Evolutionary conservation across 768 basidiomycete species (phyloP).

Genomic region (Russula foetens): DNA sequence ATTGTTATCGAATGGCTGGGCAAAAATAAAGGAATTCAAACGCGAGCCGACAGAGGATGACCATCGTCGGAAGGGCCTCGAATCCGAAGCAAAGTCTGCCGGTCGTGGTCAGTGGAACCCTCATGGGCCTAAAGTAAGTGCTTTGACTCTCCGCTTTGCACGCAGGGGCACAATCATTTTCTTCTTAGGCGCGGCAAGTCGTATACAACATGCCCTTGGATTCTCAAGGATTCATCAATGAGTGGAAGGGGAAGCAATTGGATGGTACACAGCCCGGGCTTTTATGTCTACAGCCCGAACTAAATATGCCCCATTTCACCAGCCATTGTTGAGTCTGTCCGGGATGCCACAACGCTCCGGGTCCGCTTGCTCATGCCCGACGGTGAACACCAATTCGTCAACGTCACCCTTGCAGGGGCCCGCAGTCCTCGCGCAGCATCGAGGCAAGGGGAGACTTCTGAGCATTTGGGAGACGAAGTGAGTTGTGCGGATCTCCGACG

Average conservation of each 20-base stretch:
- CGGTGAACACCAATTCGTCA: slow-evolving; percentile 84
- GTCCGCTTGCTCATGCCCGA: slow-evolving; percentile 83
- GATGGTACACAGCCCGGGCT: slow-evolving; percentile 50
- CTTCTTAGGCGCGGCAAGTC: slow-evolving; percentile 55
- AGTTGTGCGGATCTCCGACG: slow-evolving; percentile 18
- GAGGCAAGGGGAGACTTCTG: slow-evolving; percentile 69
- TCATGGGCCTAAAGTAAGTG: slow-evolving; percentile 58
- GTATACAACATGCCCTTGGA: slow-evolving; percentile 86
- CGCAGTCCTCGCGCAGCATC: slow-evolving; percentile 62
- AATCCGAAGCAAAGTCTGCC: slow-evolving; percentile 65
- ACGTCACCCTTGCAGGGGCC: slow-evolving; percentile 77
- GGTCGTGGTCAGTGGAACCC: slow-evolving; percentile 84
- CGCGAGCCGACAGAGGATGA: slow-evolving; percentile 80
- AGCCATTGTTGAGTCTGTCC: slow-evolving; percentile 92
- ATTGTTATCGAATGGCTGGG: slow-evolving; percentile 88
- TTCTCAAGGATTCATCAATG: slow-evolving; percentile 78
- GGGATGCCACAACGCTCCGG: slow-evolving; percentile 87
- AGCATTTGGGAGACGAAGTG: slow-evolving; percentile 88
- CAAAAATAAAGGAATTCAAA: slow-evolving; percentile 80
- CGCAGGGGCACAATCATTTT: slow-evolving; percentile 5
- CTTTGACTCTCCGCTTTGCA: not conserved
- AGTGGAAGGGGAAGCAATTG: slow-evolving; percentile 87
- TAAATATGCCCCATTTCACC: not conserved
- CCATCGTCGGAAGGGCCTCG: slow-evolving; percentile 58
- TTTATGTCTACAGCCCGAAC: slow-evolving; percentile 8